A percentile compares a stretch with the other conserved stretches of the same genome.
These are phyloP conservation scores for Cyclocybe cylindracea DNA, from an alignment of 768 basidiomycete genomes.

Conservation along the genomic window DNA sequence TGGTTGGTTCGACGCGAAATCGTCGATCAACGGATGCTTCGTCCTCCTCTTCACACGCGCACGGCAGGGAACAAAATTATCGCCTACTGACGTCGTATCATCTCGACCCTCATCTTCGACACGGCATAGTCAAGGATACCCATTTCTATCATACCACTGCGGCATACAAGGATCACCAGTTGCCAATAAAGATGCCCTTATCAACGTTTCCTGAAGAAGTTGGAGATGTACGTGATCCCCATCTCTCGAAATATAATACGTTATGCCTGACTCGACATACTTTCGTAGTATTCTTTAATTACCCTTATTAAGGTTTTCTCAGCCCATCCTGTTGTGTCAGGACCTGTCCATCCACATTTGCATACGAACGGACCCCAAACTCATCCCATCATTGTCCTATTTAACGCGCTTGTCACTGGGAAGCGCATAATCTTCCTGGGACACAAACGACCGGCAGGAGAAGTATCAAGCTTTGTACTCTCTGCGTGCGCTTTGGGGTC, in stretches of 20 bases:
- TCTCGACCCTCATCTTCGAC: slow-evolving; percentile 48
- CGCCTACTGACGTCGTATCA: slow-evolving; percentile 37
- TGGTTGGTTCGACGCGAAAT: slow-evolving; percentile 43
- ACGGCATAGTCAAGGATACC: slow-evolving; percentile 76
- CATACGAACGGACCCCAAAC: slow-evolving; percentile 91
- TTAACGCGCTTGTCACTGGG: slow-evolving; percentile 93
- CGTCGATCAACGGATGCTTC: slow-evolving; percentile 75
- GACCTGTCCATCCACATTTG: slow-evolving; percentile 87
- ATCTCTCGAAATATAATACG: background rate
- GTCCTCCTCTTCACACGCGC: slow-evolving; percentile 64
- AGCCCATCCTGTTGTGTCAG: slow-evolving; percentile 56
- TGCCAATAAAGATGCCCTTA: slow-evolving; percentile 91
- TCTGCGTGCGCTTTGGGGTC: slow-evolving; percentile 93
- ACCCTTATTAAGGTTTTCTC: slow-evolving; percentile 85
- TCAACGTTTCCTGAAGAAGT: slow-evolving; percentile 93
- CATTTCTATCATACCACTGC: slow-evolving; percentile 91
- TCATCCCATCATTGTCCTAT: slow-evolving; percentile 92
- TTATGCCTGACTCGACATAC: slow-evolving; percentile 4
- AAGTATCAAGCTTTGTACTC: slow-evolving; percentile 89
- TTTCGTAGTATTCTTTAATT: slow-evolving; percentile 83
- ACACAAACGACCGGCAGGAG: slow-evolving; percentile 84
- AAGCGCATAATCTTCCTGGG: slow-evolving; percentile 97
- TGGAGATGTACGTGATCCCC: slow-evolving; percentile 71
- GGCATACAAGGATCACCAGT: slow-evolving; percentile 75
- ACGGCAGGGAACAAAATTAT: slow-evolving; percentile 40